These are phyloP conservation scores for Fusarium burgessii DNA, from an alignment of 2,329 filamentous ascomycete genomes.

Conservation along the genomic window DNA sequence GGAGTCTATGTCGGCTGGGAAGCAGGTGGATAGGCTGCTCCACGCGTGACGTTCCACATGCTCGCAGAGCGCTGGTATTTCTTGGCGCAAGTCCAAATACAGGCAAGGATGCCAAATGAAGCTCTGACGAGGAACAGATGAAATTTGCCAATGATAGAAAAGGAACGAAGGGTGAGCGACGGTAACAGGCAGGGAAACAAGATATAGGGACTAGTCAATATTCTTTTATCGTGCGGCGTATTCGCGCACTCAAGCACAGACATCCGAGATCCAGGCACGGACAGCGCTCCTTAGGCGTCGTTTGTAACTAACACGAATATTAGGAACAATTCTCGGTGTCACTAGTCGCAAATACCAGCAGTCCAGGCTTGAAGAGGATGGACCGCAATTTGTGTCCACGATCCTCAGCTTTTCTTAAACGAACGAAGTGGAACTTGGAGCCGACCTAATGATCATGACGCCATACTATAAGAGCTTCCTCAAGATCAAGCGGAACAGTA, in stretches of 20 bases:
- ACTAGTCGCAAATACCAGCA: too few species aligned
- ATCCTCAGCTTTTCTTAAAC: too few species aligned
- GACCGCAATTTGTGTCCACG: too few species aligned
- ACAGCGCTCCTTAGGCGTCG: too few species aligned
- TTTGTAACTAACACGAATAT: too few species aligned
- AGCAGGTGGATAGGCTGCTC: neutral
- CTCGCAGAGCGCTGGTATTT: neutral
- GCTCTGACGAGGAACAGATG: neutral
- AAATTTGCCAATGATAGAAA: neutral
- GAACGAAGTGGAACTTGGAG: too few species aligned
- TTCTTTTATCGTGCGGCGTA: neutral
- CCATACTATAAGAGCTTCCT: too few species aligned
- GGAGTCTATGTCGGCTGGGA: neutral
- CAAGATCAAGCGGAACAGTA: too few species aligned
- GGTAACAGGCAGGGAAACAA: neutral
- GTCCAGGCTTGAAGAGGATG: too few species aligned
- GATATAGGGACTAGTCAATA: neutral
- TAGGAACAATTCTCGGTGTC: too few species aligned
- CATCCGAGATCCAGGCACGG: too few species aligned
- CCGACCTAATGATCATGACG: too few species aligned
- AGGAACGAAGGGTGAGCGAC: neutral
- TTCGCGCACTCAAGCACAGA: neutral
- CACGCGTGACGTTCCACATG: neutral
- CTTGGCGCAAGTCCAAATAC: neutral
- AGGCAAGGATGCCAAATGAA: neutral